Evolutionary conservation across 2,329 filamentous ascomycete species (phyloP).

Genomic region (Domatiomyces catenatus): DNA sequence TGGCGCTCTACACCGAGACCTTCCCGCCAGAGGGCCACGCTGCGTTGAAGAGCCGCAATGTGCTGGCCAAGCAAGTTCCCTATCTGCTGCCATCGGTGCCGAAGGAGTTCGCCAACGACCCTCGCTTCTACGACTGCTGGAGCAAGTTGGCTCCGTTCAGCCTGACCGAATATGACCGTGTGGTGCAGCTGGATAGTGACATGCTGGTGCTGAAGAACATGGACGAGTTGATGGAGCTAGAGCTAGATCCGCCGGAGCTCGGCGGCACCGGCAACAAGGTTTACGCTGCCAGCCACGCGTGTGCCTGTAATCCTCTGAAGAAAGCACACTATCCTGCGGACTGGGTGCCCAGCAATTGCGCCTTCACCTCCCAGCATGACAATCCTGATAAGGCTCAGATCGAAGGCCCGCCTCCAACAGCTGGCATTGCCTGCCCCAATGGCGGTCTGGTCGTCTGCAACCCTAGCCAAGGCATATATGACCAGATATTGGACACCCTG

Average conservation of each 20-base stretch:
- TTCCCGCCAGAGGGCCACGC: constrained; percentile 54
- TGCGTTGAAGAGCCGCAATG: constrained; percentile 53
- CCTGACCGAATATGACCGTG: constrained; percentile 58
- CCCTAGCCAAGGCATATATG: constrained; percentile 38
- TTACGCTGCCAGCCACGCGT: constrained; percentile 72
- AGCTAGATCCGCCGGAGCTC: constrained; percentile 45
- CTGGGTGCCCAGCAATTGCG: constrained; percentile 47
- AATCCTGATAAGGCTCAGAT: constrained; percentile 36
- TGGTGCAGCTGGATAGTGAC: constrained; percentile 76
- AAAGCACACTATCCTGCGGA: constrained; percentile 63
- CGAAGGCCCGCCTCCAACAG: constrained; percentile 33
- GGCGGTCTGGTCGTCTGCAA: constrained; percentile 48
- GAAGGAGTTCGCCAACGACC: constrained; percentile 59
- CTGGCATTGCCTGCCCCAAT: constrained; percentile 44
- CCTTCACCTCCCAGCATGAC: constrained; percentile 43
- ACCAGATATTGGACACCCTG: constrained; percentile 32
- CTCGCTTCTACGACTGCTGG: constrained; percentile 83
- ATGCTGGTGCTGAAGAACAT: constrained; percentile 75
- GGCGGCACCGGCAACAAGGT: constrained; percentile 44
- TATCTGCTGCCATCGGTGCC: constrained; percentile 52
- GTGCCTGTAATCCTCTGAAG: constrained; percentile 68
- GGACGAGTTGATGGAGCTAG: constrained; percentile 80
- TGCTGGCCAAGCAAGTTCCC: constrained; percentile 53
- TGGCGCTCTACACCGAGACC: constrained; percentile 68
- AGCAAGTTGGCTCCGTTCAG: constrained; percentile 69